Percentiles rank a stretch among this genome's conserved stretches.
Evolutionary conservation across 768 basidiomycete genomes (phyloP).

Genomic region (Lentinula detonsa): DNA sequence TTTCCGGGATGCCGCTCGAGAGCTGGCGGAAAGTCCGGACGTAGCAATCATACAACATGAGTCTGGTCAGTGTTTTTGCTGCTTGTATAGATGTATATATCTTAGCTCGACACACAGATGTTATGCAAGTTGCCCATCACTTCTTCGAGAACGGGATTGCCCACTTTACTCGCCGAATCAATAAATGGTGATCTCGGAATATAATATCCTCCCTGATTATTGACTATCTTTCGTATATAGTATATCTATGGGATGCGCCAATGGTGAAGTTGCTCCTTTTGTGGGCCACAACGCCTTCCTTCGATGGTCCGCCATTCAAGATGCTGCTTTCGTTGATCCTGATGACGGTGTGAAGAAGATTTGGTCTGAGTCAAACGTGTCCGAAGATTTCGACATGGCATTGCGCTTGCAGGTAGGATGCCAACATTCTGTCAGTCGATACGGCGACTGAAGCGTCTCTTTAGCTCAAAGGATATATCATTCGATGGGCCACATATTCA

Average conservation of each 20-base stretch:
- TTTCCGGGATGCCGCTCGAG: conserved; percentile 84
- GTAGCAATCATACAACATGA: conserved; percentile 90
- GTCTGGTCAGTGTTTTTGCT: conserved; percentile 44
- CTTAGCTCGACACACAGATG: conserved; percentile 35
- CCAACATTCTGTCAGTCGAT: not conserved
- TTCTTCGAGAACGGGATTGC: conserved; percentile 91
- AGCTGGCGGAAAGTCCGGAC: conserved; percentile 75
- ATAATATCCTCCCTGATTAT: not conserved
- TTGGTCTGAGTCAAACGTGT: conserved; percentile 80
- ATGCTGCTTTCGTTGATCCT: conserved; percentile 69
- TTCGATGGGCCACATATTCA: conserved; percentile 84
- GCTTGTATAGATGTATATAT: not conserved
- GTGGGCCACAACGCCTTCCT: conserved; percentile 89
- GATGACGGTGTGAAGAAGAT: conserved; percentile 64
- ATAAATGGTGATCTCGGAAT: conserved; percentile 34
- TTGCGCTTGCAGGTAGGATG: conserved; percentile 45
- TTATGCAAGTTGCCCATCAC: conserved; percentile 86
- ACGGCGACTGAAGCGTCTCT: not conserved
- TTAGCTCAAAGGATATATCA: conserved; percentile 60
- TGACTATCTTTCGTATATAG: conserved; percentile 12
- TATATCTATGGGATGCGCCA: conserved; percentile 75
- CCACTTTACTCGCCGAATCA: conserved; percentile 84
- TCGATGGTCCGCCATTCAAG: conserved; percentile 85
- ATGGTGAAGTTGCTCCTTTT: conserved; percentile 79
- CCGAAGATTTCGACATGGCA: conserved; percentile 83